Evolutionary conservation across 2,329 filamentous ascomycete genomes (phyloP), one percentile per base, ranked within the genome.

Genomic region (Trichophyton mentagrophytes): DNA sequence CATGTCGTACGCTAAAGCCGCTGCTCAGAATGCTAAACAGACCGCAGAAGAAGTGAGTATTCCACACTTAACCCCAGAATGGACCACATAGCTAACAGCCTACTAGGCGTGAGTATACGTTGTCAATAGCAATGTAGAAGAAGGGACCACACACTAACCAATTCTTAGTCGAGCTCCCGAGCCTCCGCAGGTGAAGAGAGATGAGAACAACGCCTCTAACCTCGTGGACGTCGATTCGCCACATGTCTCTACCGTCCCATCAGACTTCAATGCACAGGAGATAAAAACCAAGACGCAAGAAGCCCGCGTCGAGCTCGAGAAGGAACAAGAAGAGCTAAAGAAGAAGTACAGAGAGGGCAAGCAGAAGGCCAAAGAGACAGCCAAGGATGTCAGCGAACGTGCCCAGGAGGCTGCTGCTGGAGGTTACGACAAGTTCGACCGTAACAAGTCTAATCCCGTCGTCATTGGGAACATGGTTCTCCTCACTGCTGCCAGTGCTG

Each of bases 1-100:
- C 42, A 79, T 79, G 77, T 78, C 76, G 63, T 79, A 79, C 69
- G 77, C 77, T 64, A 72, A 76, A 66, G 75, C 74, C 67, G 77
- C 76, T 60, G 74, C 76, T 53, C 75, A 73, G 64, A 76, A 76
- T 49, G 71, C 76, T 6, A 76, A 76, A 66, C 77, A 79, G 67
- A 69, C 73, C 56, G 71, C 76, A 7, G 72, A 77, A 70, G 76
- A 79, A 62, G 77, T 79, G 69, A 69, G 72, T 70, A 25, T 47
- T 17, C 15, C n/a, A n/a, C 15, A n/a, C 15, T n/a, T 61, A 44
- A 36, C 33, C 36, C 51, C 22, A 30, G 25, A 49, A 38, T 11
- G 38, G 42, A 51, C 13, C 51, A 17, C 33, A 25, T n/a, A 38
- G 36, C 59, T 70, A 64, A 66, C 61, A 40, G 58, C 62, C 13